Conservation (phyloP, 768 basidiomycete species). For the Boletus subparvulus region DNA sequence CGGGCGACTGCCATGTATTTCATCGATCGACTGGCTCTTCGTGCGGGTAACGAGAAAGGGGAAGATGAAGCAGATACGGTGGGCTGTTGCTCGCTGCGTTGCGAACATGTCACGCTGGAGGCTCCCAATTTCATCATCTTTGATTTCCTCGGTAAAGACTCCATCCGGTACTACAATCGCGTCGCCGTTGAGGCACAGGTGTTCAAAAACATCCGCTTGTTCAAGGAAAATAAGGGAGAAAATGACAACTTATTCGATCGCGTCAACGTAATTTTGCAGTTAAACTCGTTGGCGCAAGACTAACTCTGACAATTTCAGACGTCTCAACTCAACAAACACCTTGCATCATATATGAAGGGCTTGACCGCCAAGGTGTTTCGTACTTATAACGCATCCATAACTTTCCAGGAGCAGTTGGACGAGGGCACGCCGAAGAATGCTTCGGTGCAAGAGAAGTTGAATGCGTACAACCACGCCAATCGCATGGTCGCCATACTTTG, state of each 20-base stretch:
- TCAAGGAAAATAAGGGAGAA: constrained; percentile 90
- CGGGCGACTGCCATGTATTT: constrained; percentile 99
- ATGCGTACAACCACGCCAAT: constrained; percentile 96
- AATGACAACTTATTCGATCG: constrained; percentile 93
- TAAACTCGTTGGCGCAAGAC: constrained; percentile 2
- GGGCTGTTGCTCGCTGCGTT: constrained; percentile 96
- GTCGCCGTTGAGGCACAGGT: constrained; percentile 89
- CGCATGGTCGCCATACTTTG: constrained; percentile 96
- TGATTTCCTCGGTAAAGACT: constrained; percentile 99
- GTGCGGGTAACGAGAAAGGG: constrained; percentile 99
- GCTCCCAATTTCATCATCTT: constrained; percentile 87
- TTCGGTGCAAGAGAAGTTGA: constrained; percentile 92
- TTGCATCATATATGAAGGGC: constrained; percentile 93
- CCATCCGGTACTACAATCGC: constrained; percentile 93
- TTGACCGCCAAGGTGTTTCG: constrained; percentile 99
- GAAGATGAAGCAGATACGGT: constrained; percentile 99
- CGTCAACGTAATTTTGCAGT: constrained; percentile 59
- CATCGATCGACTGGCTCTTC: constrained; percentile 94
- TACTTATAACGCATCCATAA: constrained; percentile 98
- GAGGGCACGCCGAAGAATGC: constrained; percentile 64
- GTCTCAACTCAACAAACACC: constrained; percentile 82
- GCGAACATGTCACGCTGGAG: constrained; percentile 92
- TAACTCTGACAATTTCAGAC: constrained; percentile 53
- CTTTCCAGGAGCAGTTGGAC: constrained; percentile 90
- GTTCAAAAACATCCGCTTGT: constrained; percentile 97